Conservation (phyloP, 1,284 basidiomycete genomes). For the Trichosporon ovoides region DNA sequence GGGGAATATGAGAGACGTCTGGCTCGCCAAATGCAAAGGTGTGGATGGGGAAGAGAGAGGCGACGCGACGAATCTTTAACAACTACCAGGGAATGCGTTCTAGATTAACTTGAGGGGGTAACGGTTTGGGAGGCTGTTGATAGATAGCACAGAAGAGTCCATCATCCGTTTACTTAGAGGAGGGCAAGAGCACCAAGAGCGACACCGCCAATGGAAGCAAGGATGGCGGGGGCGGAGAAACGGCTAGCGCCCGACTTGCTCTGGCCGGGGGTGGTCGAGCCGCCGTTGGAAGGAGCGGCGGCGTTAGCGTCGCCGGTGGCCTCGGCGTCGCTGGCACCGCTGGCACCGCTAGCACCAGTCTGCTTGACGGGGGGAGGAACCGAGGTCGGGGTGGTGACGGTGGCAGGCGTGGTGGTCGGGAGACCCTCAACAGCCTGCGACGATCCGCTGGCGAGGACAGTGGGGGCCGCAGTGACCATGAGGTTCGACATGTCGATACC, state of each 20-base stretch:
- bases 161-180: conserved; percentile 21
- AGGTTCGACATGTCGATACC: conserved; percentile 38
- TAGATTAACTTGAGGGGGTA: not conserved
- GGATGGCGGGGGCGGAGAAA: conserved; percentile 11
- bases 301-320: conserved; percentile 17
- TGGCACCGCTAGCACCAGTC: not conserved
- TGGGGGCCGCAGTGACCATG: conserved; percentile 34
- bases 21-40: not conserved
- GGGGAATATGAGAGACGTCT: not conserved
- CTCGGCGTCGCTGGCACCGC: conserved; percentile 16
- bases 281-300: conserved; percentile 12
- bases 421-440: conserved; percentile 21
- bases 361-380: conserved; percentile 1
- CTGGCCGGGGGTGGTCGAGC: conserved; percentile 12
- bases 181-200: conserved; percentile 24
- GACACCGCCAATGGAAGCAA: conserved; percentile 14
- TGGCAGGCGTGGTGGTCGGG: conserved; percentile 25
- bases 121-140: not conserved
- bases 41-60: not conserved
- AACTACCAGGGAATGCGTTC: not conserved
- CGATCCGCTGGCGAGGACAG: conserved; percentile 24
- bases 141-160: not conserved
- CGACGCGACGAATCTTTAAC: not conserved
- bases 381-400: conserved; percentile 14
- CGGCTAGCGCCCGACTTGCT: conserved; percentile 5